These are phyloP conservation scores for Blakeslea trispora DNA, from an alignment of 371 early-diverging fungal species.

Conservation along the genomic window DNA sequence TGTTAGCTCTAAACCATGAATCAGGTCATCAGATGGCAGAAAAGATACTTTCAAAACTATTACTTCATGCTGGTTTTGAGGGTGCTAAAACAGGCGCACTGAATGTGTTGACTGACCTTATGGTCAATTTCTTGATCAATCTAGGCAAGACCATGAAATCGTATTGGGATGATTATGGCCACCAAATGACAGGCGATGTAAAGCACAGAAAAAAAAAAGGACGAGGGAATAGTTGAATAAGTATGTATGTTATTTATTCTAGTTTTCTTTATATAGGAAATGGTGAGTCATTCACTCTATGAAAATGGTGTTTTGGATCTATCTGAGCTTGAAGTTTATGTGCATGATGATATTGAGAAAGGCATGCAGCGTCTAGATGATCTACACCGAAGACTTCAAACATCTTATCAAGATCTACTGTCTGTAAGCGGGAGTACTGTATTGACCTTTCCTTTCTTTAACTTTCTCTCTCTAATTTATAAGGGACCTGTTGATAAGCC, in stretches of 20 bases:
- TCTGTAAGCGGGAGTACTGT: too few relatives aligned
- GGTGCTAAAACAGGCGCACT: slow-evolving; percentile 66
- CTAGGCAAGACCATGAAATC: slow-evolving; percentile 79
- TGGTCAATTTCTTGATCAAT: slow-evolving; percentile 75
- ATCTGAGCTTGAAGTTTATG: slow-evolving; percentile 72
- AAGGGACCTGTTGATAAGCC: slow-evolving; percentile 41
- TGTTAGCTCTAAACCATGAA: slow-evolving; percentile 57
- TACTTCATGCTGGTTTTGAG: slow-evolving; percentile 92
- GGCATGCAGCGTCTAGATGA: slow-evolving; percentile 74
- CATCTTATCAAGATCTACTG: slow-evolving; percentile 63
- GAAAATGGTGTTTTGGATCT: slow-evolving; percentile 77
- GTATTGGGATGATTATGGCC: slow-evolving; percentile 78
- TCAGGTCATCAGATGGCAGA: slow-evolving; percentile 66
- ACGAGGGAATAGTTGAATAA: too few relatives aligned
- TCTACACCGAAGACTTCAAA: slow-evolving; percentile 68
- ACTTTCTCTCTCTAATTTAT: not conserved
- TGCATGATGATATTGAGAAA: slow-evolving; percentile 74
- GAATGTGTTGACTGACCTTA: slow-evolving; percentile 76
- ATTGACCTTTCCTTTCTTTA: too few relatives aligned
- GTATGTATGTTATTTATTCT: too few relatives aligned
- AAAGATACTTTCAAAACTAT: slow-evolving; percentile 65
- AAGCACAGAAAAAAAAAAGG: too few relatives aligned
- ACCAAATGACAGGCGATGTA: slow-evolving; percentile 77
- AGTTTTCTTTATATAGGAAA: slow-evolving; percentile 57
- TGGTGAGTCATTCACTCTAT: slow-evolving; percentile 79